Conservation (phyloP, 2,329 filamentous ascomycete genomes). For the Acrocalymma vagum region DNA sequence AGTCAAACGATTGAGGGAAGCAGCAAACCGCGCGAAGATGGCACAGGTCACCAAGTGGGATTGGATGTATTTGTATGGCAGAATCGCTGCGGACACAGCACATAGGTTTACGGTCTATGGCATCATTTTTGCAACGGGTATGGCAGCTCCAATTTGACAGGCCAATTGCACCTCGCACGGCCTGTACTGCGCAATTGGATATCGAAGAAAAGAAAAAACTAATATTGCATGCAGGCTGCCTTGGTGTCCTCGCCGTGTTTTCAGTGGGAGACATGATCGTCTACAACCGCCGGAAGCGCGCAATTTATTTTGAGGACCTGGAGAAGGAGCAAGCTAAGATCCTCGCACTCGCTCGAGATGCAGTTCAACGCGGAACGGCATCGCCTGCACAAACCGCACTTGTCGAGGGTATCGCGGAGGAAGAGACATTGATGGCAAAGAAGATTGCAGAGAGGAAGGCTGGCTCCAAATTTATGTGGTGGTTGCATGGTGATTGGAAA, state of each 20-base stretch:
- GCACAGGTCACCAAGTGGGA: conserved; percentile 64
- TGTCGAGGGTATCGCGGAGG: conserved; percentile 68
- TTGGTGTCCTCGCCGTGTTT: conserved; percentile 68
- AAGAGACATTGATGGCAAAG: conserved; percentile 58
- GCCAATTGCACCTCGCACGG: conserved; percentile 25
- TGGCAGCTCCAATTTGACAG: conserved; percentile 17
- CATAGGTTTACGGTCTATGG: conserved; percentile 68
- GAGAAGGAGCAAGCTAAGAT: conserved; percentile 54
- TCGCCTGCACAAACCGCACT: conserved; percentile 61
- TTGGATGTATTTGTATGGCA: conserved; percentile 45
- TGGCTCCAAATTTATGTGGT: conserved; percentile 42
- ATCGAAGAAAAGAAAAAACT: conserved; percentile 3
- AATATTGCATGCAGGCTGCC: conserved; percentile 57
- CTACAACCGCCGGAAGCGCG: conserved; percentile 71
- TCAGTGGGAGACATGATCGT: conserved; percentile 72
- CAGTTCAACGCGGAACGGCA: conserved; percentile 53
- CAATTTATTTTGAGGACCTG: conserved; percentile 67
- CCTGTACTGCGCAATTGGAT: neutral
- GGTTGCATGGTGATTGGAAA: conserved; percentile 47
- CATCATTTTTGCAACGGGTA: conserved; percentile 70
- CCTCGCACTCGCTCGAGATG: conserved; percentile 54
- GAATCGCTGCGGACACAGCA: conserved; percentile 63
- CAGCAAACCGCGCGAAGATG: conserved; percentile 56
- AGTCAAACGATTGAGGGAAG: conserved; percentile 60
- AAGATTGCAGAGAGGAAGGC: conserved; percentile 44